A percentile compares a stretch with the other conserved stretches of the same genome.
Conservation (phyloP, 164 flowering plant genomes). For the Annona squamosa region DNA sequence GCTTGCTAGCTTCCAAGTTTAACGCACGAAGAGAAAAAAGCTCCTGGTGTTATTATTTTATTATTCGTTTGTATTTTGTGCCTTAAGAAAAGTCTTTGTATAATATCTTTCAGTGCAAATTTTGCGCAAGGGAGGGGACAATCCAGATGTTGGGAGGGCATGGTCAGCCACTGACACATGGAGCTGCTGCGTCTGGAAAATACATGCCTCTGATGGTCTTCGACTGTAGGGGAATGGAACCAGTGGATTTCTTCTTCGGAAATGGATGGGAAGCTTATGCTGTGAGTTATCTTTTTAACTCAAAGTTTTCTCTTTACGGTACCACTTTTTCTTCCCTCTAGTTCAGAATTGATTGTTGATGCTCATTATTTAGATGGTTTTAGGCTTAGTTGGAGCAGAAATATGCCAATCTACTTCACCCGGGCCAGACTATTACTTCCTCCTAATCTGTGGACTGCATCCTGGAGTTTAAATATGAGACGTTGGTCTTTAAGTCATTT, state of each 20-base stretch:
- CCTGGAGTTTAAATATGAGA: no score
- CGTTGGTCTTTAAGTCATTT: no score
- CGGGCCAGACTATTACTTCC: neutral
- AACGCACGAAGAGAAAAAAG: neutral
- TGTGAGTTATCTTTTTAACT: conserved; percentile 32
- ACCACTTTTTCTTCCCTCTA: neutral
- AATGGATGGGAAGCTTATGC: conserved; percentile 72
- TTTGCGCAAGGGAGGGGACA: conserved; percentile 75
- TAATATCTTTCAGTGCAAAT: conserved; percentile 56
- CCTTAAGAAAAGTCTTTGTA: neutral
- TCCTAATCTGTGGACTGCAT: no score
- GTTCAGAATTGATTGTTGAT: neutral
- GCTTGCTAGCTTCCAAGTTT: neutral
- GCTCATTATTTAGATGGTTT: neutral
- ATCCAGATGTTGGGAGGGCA: conserved; percentile 60
- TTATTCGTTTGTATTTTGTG: no score
- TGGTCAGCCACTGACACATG: conserved; percentile 52
- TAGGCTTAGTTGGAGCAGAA: neutral
- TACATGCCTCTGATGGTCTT: conserved; percentile 66
- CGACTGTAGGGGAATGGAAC: conserved; percentile 84
- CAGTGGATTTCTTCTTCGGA: conserved; percentile 53
- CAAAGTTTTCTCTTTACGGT: neutral
- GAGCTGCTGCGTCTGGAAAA: conserved; percentile 30
- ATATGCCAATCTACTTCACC: neutral
- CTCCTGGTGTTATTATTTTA: neutral